Base-by-base conservation (phyloP, 805 yeast species). In the Komagataella mondaviorum region DNA sequence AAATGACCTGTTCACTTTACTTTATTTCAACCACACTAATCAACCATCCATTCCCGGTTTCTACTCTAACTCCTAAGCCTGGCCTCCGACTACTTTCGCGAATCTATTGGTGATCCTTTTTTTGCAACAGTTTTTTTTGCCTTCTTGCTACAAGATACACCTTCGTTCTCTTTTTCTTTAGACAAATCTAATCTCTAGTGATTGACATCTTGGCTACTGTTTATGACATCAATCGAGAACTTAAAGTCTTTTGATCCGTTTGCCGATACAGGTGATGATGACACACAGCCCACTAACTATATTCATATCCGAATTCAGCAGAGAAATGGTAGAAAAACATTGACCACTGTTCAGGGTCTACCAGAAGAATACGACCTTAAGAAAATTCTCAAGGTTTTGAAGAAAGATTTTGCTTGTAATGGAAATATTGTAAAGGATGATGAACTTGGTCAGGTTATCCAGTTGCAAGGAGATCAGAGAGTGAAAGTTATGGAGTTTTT, bases 211-310 rank as follows among this genome's bases (percentile, higher is more conserved):
- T 30, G 39, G 8, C 39, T 10, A 30, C 14, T 51, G 67, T 70
- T 55, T 78, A 82, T 82, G 88, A 78, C 90, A 75, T 88, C 96
- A 73, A 87, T 91, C 80, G 95, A 91, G 78, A 85, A 85, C 77
- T 75, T 85, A 67, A 84, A 80, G 72, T 79, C 88, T 54, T 83
- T 85, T 75, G 82, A 91, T 75, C 99, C 99, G 57, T 91, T 91
- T 83, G 97, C 98, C 83, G 99, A 91, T 73, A 90, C 97, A 74
- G 98, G 97, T 78, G 98, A 91, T 81, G 95, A 93, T 75, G 96
- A 91, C 71, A 85, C 96, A 62, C 91, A 91, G 74, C 86, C 95
- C 66, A 82, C 95, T 54, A 89, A 88, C 77, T 88, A 90, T 75
- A 88, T 91, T 71, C 99, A 90, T 73, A 85, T 91, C 70, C 95